Base-by-base conservation (phyloP, 2,329 filamentous ascomycete species). In the Ilyonectria robusta region DNA sequence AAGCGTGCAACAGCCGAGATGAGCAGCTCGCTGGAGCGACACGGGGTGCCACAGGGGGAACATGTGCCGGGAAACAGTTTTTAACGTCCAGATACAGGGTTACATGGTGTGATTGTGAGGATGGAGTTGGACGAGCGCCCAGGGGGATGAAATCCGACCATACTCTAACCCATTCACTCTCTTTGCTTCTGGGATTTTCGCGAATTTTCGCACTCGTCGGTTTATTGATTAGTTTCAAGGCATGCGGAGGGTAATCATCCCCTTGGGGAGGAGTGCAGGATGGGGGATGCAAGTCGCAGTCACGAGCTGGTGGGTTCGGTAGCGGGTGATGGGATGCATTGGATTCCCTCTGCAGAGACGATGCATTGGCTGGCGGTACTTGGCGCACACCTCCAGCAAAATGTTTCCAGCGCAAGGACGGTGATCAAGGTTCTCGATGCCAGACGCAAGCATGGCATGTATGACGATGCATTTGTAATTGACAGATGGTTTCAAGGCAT, bases 1-100 rank as follows among this genome's bases (percentile, higher is more conserved):
- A 73, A 72, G 71, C 69, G 53, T 70, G 67, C 54, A 59, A 67
- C 62, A 75, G 70, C 72, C 72, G 72, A 74, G 65, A 74, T 42
- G 40, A 42, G 40, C 19, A 59, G 33, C 29, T n/a, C 19, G 48
- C 46, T 33, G 17, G 17, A 48, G 50, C 31, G 44, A 55, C 46
- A 26, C 19, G 5, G 26, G 26, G 26, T 33, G n/a, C 13, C 29
- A 33, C 48, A 33, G 48, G 23, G 23, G 23, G 23, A 23, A 23
- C 53, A 59, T 64, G 29, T 65, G 29, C 57, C 53, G 62, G 57
- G 35, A 15, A 51, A 57, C 48, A 40, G 50, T 37, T 56, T 56
- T 58, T 61, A 46, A 53, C 40, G 58, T 58, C 63, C 26, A 51
- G 53, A 56, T 57, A 9, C 50, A 66, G 63, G 58, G 63, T 66